Evolutionary conservation across 164 flowering plant species (phyloP), one percentile per base, ranked within the genome.

Genomic region (Kalanchoe fedtschenkoi): DNA sequence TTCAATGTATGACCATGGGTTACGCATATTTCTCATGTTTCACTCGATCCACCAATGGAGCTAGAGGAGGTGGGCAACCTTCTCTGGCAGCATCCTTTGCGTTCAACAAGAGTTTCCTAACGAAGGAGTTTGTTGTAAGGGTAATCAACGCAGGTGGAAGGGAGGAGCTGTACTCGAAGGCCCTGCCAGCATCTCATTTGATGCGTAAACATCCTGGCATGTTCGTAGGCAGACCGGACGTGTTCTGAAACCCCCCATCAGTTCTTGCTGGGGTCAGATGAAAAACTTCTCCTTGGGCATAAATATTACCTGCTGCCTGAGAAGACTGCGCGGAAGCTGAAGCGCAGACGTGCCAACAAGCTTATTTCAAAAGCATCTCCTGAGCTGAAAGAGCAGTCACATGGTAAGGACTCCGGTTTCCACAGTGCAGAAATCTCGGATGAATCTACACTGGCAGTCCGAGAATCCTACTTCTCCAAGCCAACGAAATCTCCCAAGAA

Each of bases 171-270:
- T 43, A 43, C 22, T 3, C 21, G 2, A 43, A 43, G 22, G 16
- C 47, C 2, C 19, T 43, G 47, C 47, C 47, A 16, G 47, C 47
- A 43, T 43, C 47, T n/a, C 55, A 65, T 1, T 34, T 86, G 62
- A 71, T 81, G 75, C 64, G 72, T 60, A 81, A 72, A 34, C 76
- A 82, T 60, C 84, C 86, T 1, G 85, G 83, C 21, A 78, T 70
- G 76, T 72, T 76, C 14, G 56, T 84, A 42, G 77, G 85, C 3
- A 42, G 59, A 13, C 87, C 90, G 0, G 75, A 73, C 8, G 75
- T 84, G 60, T 84, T 86, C 80, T 74, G 74, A 32, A 63, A 66
- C 22, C 85, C n/a, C 88, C 7, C 74, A 74, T 26, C 72, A 74
- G 19, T 81, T 85, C 28, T 26, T 84, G 37, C 34, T 82, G 34